Percentiles rank a stretch among this genome's conserved stretches.
Conservation (phyloP, 176 grass and related monocot species). For the Alloteropsis semialata region DNA sequence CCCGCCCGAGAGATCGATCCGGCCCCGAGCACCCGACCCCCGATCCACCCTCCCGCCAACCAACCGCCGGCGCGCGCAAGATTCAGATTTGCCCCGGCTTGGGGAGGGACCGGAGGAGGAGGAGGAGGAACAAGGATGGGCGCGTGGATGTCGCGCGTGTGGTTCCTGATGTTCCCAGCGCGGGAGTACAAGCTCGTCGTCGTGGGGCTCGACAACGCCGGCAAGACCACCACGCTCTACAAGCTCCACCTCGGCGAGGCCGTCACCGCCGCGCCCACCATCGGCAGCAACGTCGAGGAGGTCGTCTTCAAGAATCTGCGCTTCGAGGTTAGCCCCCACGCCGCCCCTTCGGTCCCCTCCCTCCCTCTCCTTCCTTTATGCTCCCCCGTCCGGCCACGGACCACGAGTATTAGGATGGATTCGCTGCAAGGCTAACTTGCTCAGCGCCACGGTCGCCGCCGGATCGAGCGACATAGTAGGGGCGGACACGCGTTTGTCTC, state of each 20-base stretch:
- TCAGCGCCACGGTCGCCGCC: no score
- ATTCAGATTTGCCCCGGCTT: conserved; percentile 26
- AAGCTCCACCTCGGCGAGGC: conserved; percentile 97
- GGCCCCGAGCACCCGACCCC: not conserved
- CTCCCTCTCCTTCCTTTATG: not conserved
- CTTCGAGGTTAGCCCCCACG: conserved; percentile 56
- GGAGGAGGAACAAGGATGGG: conserved; percentile 45
- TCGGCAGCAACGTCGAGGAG: conserved; percentile 99
- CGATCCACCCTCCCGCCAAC: not conserved
- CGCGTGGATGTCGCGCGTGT: conserved; percentile 79
- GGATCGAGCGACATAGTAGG: not conserved
- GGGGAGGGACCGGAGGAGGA: not conserved
- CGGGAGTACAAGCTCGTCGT: conserved; percentile 99
- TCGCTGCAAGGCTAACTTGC: not conserved
- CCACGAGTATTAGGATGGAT: not conserved
- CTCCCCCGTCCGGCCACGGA: not conserved
- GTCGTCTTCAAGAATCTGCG: conserved; percentile 98
- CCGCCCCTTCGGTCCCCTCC: no score
- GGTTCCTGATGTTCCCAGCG: conserved; percentile 94
- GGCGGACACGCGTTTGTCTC: not conserved
- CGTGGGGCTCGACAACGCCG: conserved; percentile 92
- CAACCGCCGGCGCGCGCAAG: conserved; percentile 15
- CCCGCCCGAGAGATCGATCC: not conserved
- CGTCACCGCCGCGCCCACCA: conserved; percentile 86
- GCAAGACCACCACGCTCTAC: conserved; percentile 96